These are phyloP conservation scores for Saccharomyces eubayanus DNA, from an alignment of 805 yeast species.

Conservation along the genomic window DNA sequence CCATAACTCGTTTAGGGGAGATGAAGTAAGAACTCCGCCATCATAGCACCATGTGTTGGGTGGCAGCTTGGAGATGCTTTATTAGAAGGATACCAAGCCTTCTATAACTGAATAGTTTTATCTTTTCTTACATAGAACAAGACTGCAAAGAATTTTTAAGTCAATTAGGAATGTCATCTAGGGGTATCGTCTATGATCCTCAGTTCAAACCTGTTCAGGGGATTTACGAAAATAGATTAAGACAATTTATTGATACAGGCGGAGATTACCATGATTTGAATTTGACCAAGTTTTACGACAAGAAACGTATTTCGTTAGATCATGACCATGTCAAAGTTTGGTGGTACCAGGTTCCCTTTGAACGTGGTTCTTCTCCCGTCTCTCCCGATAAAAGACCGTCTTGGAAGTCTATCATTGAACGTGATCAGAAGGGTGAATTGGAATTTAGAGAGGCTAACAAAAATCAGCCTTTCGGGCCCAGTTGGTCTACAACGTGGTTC, in stretches of 20 bases:
- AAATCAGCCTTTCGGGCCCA: slow-evolving; percentile 82
- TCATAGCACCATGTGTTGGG: neutral
- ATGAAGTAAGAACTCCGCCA: neutral
- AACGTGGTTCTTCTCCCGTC: slow-evolving; percentile 34
- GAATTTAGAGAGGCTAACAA: slow-evolving; percentile 51
- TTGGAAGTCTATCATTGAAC: slow-evolving; percentile 24
- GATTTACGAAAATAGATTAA: slow-evolving; percentile 46
- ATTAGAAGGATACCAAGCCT: neutral
- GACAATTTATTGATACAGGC: slow-evolving; percentile 57
- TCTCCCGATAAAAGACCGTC: slow-evolving; percentile 31
- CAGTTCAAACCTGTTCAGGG: slow-evolving; percentile 58
- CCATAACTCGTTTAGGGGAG: neutral
- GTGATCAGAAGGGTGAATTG: slow-evolving; percentile 17
- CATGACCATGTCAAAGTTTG: slow-evolving; percentile 46
- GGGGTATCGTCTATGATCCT: slow-evolving; percentile 35
- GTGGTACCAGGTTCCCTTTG: slow-evolving; percentile 66
- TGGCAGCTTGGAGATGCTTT: neutral
- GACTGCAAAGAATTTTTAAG: neutral
- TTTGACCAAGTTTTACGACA: slow-evolving; percentile 73
- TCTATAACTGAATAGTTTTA: neutral
- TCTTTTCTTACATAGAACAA: neutral
- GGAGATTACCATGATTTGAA: slow-evolving; percentile 69
- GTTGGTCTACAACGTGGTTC: slow-evolving; percentile 97
- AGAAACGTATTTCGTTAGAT: slow-evolving; percentile 38
- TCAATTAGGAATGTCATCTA: slow-evolving; percentile 11